Evolutionary conservation across 805 yeast genomes (phyloP).

Genomic region (Danielozyma ontarioensis): DNA sequence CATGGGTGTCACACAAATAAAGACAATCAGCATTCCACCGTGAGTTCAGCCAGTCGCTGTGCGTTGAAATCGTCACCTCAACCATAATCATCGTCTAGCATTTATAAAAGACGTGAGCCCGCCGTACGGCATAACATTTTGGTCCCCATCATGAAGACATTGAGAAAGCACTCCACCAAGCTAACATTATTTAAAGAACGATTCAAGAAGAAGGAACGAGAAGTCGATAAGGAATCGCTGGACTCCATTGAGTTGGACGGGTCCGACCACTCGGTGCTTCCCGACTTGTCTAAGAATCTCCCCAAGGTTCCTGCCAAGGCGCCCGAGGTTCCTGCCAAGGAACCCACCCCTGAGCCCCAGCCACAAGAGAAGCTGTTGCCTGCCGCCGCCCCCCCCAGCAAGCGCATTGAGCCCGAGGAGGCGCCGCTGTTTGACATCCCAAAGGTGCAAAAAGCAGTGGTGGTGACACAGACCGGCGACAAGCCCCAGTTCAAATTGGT

Average conservation of each 20-base stretch:
- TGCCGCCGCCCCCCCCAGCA: too few relatives aligned
- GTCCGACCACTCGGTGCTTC: neutral
- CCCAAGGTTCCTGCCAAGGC: neutral
- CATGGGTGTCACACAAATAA: too few relatives aligned
- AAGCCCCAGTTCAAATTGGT: neutral
- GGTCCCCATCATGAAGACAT: neutral
- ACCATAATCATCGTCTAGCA: too few relatives aligned
- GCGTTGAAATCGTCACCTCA: too few relatives aligned
- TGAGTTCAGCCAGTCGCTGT: too few relatives aligned
- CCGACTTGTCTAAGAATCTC: neutral
- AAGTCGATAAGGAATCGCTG: neutral
- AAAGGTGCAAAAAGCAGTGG: neutral
- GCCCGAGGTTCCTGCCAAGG: neutral
- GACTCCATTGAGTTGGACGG: neutral
- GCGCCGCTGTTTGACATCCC: neutral
- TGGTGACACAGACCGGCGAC: neutral
- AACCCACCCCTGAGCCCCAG: neutral
- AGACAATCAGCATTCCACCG: too few relatives aligned
- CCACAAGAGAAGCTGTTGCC: too few relatives aligned
- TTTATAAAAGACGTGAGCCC: too few relatives aligned
- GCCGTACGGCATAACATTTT: too few relatives aligned
- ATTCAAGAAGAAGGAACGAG: neutral
- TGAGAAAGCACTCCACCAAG: neutral
- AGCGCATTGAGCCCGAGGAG: too few relatives aligned
- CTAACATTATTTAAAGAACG: neutral